These are phyloP conservation scores for Coemansia brasiliensis DNA, from an alignment of 192 early-diverging fungal genomes.

Conservation along the genomic window DNA sequence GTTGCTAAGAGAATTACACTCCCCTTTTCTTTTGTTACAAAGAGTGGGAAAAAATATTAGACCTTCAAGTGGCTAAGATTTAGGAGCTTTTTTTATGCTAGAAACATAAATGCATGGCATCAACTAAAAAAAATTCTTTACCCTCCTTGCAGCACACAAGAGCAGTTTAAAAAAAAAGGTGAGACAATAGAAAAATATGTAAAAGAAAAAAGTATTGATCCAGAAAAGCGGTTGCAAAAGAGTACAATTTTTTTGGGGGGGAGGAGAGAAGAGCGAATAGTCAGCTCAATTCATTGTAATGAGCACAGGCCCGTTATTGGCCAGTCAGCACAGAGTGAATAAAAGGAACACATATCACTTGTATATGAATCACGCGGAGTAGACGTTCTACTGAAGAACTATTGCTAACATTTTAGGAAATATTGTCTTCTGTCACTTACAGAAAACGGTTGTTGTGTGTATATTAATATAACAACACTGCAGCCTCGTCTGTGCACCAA, in stretches of 20 bases:
- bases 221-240: too few species aligned
- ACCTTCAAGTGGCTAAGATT: too few species aligned
- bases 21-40: neutral
- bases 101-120: neutral
- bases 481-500: conserved; percentile 76
- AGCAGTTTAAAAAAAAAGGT: too few species aligned
- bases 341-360: conserved; percentile 6
- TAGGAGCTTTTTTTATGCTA: neutral
- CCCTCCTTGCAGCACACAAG: neutral
- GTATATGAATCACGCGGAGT: neutral
- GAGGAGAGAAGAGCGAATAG: too few species aligned
- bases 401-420: neutral
- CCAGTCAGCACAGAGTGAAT: neutral
- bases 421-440: neutral
- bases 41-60: conserved; percentile 6
- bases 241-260: neutral
- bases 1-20: neutral
- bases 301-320: conserved; percentile 8
- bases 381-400: neutral
- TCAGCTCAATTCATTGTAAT: neutral
- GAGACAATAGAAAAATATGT: too few species aligned
- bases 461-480: too few species aligned
- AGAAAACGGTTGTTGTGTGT: too few species aligned
- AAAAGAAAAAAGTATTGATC: too few species aligned
- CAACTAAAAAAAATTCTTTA: neutral